Conservation (phyloP, 75 land plant species). For the Adiantum capillusveneris region DNA sequence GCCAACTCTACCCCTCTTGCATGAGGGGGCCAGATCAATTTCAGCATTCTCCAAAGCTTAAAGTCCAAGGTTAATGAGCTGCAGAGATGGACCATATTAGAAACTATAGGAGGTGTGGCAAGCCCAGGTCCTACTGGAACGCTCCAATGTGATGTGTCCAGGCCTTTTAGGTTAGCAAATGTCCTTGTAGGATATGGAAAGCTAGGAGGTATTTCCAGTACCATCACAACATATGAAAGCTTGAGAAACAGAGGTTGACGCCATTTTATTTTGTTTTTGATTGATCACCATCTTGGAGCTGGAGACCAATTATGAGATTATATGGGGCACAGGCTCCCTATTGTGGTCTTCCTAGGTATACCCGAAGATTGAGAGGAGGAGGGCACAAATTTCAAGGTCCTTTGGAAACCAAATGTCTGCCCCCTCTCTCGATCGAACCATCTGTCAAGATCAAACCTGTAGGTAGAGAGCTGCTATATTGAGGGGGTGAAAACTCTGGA, state of each 20-base stretch:
- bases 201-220: constrained; percentile 87
- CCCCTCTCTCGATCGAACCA: too few relatives aligned
- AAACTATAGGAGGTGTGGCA: constrained; percentile 97
- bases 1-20: constrained; percentile 32
- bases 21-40: constrained; percentile 18
- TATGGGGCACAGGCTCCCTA: too few relatives aligned
- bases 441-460: too few relatives aligned
- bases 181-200: constrained; percentile 91
- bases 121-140: constrained; percentile 94
- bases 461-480: too few relatives aligned
- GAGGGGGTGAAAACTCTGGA: too few relatives aligned
- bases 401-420: too few relatives aligned
- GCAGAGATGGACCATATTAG: constrained; percentile 47
- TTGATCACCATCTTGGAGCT: constrained; percentile 71
- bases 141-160: constrained; percentile 85
- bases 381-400: too few relatives aligned
- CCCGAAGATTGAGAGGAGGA: too few relatives aligned
- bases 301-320: too few relatives aligned
- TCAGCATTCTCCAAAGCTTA: constrained; percentile 18
- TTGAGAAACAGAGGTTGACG: constrained; percentile 79
- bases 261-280: constrained; percentile 54
- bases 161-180: constrained; percentile 84
- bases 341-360: too few relatives aligned
- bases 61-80: background rate
- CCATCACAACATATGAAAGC: constrained; percentile 85